Percentiles rank a stretch among this genome's conserved stretches.
These are phyloP conservation scores for Saksenaea oblongispora DNA, from an alignment of 371 early-diverging fungal genomes.

Conservation along the genomic window DNA sequence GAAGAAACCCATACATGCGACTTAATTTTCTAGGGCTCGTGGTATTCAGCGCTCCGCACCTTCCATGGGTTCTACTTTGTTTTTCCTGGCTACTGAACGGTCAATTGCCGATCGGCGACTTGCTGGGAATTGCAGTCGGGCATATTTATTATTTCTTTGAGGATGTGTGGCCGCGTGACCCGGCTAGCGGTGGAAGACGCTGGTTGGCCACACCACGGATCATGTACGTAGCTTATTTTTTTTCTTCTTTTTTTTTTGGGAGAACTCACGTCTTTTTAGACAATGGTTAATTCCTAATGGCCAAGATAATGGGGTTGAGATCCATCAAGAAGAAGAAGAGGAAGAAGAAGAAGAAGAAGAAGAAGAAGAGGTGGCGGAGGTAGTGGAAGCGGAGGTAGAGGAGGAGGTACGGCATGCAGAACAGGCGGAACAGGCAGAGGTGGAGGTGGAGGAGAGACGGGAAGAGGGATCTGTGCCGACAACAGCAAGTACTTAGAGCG, in stretches of 20 bases:
- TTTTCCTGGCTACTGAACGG: constrained; percentile 76
- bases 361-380: constrained; percentile 8
- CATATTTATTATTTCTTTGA: constrained; percentile 94
- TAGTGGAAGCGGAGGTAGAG: no score
- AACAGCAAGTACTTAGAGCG: not conserved
- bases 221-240: constrained; percentile 45
- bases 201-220: constrained; percentile 62
- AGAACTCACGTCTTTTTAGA: not conserved
- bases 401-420: not conserved
- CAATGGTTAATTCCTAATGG: constrained; percentile 2
- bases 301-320: not conserved
- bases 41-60: constrained; percentile 88
- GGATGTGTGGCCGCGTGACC: constrained; percentile 90
- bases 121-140: constrained; percentile 86
- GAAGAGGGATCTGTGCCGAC: not conserved
- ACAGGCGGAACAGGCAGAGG: no score
- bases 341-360: not conserved
- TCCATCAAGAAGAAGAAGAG: not conserved
- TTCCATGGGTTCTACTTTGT: constrained; percentile 89
- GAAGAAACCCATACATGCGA: constrained; percentile 85
- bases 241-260: not conserved
- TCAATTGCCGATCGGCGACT: constrained; percentile 77
- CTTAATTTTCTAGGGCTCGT: constrained; percentile 89
- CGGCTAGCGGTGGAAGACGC: constrained; percentile 58
- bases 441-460: not conserved